Base-by-base conservation (phyloP, 2,329 filamentous ascomycete species). In the Leptographium procerum region DNA sequence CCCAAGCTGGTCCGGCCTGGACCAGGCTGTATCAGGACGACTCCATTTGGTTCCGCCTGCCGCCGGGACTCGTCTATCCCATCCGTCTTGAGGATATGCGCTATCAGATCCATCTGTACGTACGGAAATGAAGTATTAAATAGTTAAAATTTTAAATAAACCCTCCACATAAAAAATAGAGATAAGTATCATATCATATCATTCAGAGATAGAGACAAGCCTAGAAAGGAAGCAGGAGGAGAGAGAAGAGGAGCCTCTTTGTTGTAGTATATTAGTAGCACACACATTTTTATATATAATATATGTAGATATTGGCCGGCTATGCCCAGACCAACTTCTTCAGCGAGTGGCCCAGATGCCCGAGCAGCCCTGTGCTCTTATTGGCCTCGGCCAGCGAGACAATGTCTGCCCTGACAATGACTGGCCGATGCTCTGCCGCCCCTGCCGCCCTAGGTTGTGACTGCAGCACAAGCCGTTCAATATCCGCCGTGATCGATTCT, bases 61-160 rank as follows among this genome's bases (percentile, higher is more conserved):
- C 80, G 14, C 78, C 82, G 1, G 74, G 71, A 19, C 71, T 96
- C 63, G 76, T 78, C 47, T 97, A 96, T 72, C 87, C 91, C 9
- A 90, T 96, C 65, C 80, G 85, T 56, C 73, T 97, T 68, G 92
- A 97, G 74, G 89, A 96, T 69, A 96, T 96, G 91, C 84, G 91
- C 52, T 96, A 92, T 71, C 92, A 97, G 71, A 77, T 96, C 65
- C 91, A 96, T 74, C 69, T 96, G 19, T 97, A 96, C 64, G 73
- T 74, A 16, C 10, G 26, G 11, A 54, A 7, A 28, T 40, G 34
- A n/a, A n/a, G 28, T 4, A 4, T 43, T 34, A 40, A 34, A 26
- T 24, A 53, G 13, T 31, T 24, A 22, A 14, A 22, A 34, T 2
- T 16, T 19, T 6, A 24, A 28, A 40, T 36, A 50, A 53, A 47